Evolutionary conservation across 78 protist genomes (phyloP).

Genomic region (Tieghemostelium lacteum): DNA sequence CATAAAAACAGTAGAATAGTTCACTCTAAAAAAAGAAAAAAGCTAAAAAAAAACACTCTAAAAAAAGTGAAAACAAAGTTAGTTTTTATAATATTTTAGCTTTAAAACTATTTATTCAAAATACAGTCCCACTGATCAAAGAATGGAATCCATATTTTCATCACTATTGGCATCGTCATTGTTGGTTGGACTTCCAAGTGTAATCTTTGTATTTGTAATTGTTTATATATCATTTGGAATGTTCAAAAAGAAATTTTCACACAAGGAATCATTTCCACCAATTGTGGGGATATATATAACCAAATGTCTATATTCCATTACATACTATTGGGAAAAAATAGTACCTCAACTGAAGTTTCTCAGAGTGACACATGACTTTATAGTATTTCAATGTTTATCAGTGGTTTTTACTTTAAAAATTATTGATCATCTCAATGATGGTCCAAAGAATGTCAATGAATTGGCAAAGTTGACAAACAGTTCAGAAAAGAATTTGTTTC

Average conservation of each 20-base stretch:
- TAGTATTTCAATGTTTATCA: conserved; percentile 50
- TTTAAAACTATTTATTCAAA: too few species aligned
- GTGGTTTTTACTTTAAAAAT: conserved; percentile 50
- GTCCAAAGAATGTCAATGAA: conserved; percentile 1
- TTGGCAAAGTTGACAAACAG: conserved; percentile 11
- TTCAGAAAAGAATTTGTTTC: conserved; percentile 1
- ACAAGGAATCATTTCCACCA: conserved; percentile 52
- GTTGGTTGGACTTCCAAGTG: conserved; percentile 53
- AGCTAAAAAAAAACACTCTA: too few species aligned
- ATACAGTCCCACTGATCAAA: too few species aligned
- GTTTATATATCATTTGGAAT: conserved; percentile 19
- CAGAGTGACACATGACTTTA: conserved; percentile 47
- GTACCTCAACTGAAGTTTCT: conserved; percentile 32
- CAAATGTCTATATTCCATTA: conserved; percentile 42
- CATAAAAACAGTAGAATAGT: too few species aligned
- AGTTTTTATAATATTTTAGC: too few species aligned
- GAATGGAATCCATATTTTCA: conserved; percentile 59
- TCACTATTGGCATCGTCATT: conserved; percentile 69
- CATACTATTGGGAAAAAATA: conserved; percentile 59
- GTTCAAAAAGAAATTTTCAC: conserved; percentile 5
- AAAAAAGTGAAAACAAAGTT: too few species aligned
- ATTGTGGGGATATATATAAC: conserved; percentile 26
- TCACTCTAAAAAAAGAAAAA: too few species aligned
- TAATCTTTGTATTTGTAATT: conserved; percentile 24
- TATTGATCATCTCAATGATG: conserved; percentile 14